phyloP scores from a whole-genome alignment of 1,139 yeast genomes.

The Candida smagusa region DNA sequence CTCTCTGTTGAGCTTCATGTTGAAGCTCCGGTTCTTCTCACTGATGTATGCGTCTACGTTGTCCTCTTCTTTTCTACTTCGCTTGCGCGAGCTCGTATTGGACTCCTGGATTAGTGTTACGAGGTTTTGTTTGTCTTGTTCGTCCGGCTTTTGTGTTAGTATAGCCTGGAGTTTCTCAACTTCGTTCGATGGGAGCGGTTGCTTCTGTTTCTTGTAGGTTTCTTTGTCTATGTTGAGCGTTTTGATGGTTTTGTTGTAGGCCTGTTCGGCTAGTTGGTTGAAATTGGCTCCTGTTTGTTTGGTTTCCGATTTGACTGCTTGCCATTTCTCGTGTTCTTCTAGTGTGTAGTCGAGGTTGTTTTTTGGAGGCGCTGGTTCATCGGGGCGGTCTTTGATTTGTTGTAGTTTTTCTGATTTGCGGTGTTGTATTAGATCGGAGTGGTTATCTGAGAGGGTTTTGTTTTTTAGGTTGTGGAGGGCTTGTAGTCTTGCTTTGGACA shows the following conservation, averaged over 20 bases:
- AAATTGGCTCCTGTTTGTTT: slow-evolving; percentile 31
- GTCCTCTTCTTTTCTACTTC: slow-evolving; percentile 29
- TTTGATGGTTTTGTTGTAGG: slow-evolving; percentile 48
- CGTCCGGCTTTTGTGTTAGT: slow-evolving; percentile 11
- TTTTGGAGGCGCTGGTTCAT: slow-evolving; percentile 7
- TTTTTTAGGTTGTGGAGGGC: no score
- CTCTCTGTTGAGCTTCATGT: slow-evolving; percentile 64
- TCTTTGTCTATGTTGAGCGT: slow-evolving; percentile 39
- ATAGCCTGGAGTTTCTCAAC: slow-evolving; percentile 7
- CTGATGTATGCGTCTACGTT: slow-evolving; percentile 50
- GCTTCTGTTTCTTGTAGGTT: slow-evolving; percentile 36
- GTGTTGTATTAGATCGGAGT: no score
- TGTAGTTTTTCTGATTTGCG: neutral
- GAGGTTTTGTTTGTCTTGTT: slow-evolving; percentile 20
- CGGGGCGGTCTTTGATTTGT: slow-evolving; percentile 8
- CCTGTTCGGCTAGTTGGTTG: slow-evolving; percentile 51
- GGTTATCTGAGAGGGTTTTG: no score
- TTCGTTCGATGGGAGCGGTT: slow-evolving; percentile 8
- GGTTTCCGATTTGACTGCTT: slow-evolving; percentile 27
- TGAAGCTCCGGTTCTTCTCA: slow-evolving; percentile 77
- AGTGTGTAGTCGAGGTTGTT: slow-evolving; percentile 62
- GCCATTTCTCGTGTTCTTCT: slow-evolving; percentile 70
- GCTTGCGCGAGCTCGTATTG: slow-evolving; percentile 24
- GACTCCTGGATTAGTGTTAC: slow-evolving; percentile 37
- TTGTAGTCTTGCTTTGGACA: no score